phyloP scores from a whole-genome alignment of 495 filamentous ascomycete species.

The Aspergillus mulundensis region DNA sequence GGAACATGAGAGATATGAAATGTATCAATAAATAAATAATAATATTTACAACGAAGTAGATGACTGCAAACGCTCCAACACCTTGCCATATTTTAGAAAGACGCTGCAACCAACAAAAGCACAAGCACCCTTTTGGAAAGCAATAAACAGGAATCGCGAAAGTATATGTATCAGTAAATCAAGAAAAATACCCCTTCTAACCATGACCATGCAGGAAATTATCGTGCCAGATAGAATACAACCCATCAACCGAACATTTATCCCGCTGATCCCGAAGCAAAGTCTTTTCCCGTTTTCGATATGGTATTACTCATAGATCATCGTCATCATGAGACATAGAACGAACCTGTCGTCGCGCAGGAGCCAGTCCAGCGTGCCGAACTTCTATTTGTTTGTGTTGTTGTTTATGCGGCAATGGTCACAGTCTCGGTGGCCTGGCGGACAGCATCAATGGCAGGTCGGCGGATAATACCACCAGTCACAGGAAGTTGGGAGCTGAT shows the following conservation, averaged over 20 bases:
- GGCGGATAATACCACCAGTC: slow-evolving; percentile 91
- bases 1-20: slow-evolving; percentile 1
- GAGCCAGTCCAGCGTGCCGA: slow-evolving; percentile 16
- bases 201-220: slow-evolving; percentile 8
- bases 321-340: slow-evolving; percentile 19
- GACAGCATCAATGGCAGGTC: slow-evolving; percentile 55
- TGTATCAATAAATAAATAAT: slow-evolving; percentile 14
- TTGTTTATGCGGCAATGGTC: slow-evolving; percentile 27
- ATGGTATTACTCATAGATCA: slow-evolving; percentile 18
- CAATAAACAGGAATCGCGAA: slow-evolving; percentile 2
- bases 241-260: slow-evolving; percentile 3
- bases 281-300: slow-evolving; percentile 13
- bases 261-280: slow-evolving; percentile 8
- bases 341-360: slow-evolving; percentile 9
- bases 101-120: slow-evolving; percentile 19
- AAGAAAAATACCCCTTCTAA: slow-evolving; percentile 3
- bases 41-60: slow-evolving; percentile 27
- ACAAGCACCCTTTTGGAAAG: slow-evolving; percentile 2
- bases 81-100: slow-evolving; percentile 25
- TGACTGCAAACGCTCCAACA: slow-evolving; percentile 30
- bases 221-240: slow-evolving; percentile 7
- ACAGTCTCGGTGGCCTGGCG: slow-evolving; percentile 29
- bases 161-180: slow-evolving; percentile 8
- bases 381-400: slow-evolving; percentile 2
- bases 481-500: slow-evolving; percentile 76